These are phyloP conservation scores for Hortaea sp. DNA, from an alignment of 2,329 filamentous ascomycete genomes.

Conservation along the genomic window DNA sequence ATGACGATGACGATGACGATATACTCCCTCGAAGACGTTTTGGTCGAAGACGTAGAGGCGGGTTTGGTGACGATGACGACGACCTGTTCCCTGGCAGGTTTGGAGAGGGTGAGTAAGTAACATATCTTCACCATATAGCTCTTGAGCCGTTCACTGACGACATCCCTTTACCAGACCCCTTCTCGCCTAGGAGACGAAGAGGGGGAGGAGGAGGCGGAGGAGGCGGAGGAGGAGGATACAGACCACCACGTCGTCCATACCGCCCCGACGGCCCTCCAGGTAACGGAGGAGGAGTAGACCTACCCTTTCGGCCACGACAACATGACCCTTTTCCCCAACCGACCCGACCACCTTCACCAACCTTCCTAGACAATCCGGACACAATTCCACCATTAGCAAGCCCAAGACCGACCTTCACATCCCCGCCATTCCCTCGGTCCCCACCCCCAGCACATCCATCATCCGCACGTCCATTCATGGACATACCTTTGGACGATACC, in stretches of 20 bases:
- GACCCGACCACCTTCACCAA: not conserved
- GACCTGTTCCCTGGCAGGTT: slow-evolving; percentile 2
- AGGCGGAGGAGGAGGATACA: not conserved
- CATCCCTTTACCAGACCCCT: not conserved
- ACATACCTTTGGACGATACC: too few relatives aligned
- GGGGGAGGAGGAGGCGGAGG: not conserved
- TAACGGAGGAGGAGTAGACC: not conserved
- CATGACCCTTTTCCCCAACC: not conserved
- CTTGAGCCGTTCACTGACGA: too few relatives aligned
- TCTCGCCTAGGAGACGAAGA: not conserved
- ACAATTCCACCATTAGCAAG: not conserved
- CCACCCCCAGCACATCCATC: not conserved
- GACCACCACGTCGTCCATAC: not conserved
- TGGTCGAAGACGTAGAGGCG: not conserved
- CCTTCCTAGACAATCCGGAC: not conserved
- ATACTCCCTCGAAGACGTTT: not conserved
- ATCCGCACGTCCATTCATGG: not conserved
- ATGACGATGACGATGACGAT: not conserved
- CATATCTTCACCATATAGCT: too few relatives aligned
- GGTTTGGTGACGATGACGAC: slow-evolving; percentile 2
- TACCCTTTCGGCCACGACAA: not conserved
- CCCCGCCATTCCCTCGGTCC: too few relatives aligned
- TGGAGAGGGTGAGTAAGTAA: slow-evolving; percentile 5
- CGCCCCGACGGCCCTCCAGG: not conserved
- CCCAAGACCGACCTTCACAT: too few relatives aligned